Percentiles rank a stretch among this genome's conserved stretches.
These are phyloP conservation scores for Candida glaebosa DNA, from an alignment of 805 yeast species.

Conservation along the genomic window DNA sequence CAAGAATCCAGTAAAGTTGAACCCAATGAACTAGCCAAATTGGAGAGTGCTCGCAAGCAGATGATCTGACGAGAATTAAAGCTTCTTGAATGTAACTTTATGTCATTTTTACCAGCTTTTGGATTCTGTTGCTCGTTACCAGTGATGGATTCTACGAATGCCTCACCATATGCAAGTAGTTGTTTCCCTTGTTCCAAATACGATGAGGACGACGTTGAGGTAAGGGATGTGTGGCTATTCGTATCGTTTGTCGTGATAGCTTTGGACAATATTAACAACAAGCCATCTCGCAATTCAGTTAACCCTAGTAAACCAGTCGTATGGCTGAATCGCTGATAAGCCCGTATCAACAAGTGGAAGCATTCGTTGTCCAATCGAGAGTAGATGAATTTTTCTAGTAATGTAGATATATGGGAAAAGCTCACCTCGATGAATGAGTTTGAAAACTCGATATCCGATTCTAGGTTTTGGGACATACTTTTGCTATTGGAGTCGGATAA, in stretches of 20 bases:
- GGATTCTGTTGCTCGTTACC: conserved; percentile 33
- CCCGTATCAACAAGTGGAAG: conserved; percentile 63
- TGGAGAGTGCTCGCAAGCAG: conserved; percentile 74
- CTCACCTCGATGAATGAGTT: conserved; percentile 28
- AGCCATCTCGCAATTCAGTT: conserved; percentile 52
- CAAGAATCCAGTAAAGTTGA: conserved; percentile 66
- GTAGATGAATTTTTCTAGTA: conserved; percentile 47
- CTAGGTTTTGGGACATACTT: conserved; percentile 13
- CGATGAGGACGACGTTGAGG: background rate
- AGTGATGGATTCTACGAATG: conserved; percentile 50
- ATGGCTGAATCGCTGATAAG: conserved; percentile 79
- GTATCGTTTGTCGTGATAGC: conserved; percentile 14
- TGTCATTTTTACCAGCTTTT: background rate
- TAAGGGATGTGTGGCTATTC: conserved; percentile 1
- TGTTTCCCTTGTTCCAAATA: conserved; percentile 27
- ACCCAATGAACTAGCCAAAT: conserved; percentile 80
- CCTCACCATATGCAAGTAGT: conserved; percentile 45
- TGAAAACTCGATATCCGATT: conserved; percentile 33
- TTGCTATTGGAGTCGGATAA: conserved; percentile 27
- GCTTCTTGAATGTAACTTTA: conserved; percentile 13
- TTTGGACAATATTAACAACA: conserved; percentile 25
- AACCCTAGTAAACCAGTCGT: conserved; percentile 74
- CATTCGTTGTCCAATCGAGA: conserved; percentile 67
- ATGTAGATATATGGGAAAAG: conserved; percentile 21
- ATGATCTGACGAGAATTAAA: conserved; percentile 67